Base-by-base conservation (phyloP, 2,329 filamentous ascomycete species). In the Colletotrichum falcatum region DNA sequence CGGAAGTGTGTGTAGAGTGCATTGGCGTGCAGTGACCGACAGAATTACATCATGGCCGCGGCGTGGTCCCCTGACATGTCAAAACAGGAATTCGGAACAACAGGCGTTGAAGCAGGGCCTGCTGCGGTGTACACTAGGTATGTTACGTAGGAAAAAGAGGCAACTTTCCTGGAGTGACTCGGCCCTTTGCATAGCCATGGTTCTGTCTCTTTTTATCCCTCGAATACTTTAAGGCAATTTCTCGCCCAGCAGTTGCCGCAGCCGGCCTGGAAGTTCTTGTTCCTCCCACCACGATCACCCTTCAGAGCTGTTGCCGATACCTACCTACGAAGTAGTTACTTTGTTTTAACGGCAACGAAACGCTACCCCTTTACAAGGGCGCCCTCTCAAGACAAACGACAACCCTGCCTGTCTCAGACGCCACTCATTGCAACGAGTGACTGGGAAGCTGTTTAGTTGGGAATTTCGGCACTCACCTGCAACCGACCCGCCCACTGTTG, bases 61-160 rank as follows among this genome's bases (percentile, higher is more conserved):
- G 65, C 48, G 20, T 68, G 65, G 65, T 61, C 67, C 67, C 66
- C 67, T 70, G 67, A 62, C 63, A 66, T 61, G 63, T 59, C 58
- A 71, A 71, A 71, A 71, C 68, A 67, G 65, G 68, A 71, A 71
- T 71, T 71, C 53, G 62, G 64, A 58, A 58, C 64, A 46, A 35
- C 30, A 33, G n/a, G 35, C 26, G 42, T 46, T 28, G 39, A 37
- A 54, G 35, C 39, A n/a, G 33, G 33, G 9, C 56, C 56, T 33
- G 20, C 42, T 35, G 39, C 30, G 33, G 42, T 16, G 28, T 44
- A 33, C 30, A 33, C 4, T 33, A 33, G 30, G 30, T 33, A 44
- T 51, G 54, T 61, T 61, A 66, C 63, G 51, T 58, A 46, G 59
- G 44, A 14, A 51, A 61, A 54, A 54, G 53, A 62, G 51, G 56